phyloP scores from a whole-genome alignment of 2,329 filamentous ascomycete species.

The Sclerotinia nivalis region DNA sequence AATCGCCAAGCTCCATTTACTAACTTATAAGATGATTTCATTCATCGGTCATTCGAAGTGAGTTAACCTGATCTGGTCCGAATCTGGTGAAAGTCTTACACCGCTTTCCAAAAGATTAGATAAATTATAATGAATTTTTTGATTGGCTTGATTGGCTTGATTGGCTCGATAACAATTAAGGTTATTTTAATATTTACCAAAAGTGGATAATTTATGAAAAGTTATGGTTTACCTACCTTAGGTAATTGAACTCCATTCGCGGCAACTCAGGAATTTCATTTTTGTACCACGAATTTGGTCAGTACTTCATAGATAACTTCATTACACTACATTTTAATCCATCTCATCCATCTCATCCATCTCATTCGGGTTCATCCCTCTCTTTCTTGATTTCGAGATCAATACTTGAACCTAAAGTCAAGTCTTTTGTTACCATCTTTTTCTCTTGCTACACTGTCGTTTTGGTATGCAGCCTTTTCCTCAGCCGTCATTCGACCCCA shows the following conservation, averaged over 20 bases:
- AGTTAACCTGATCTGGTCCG: background rate
- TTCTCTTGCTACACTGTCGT: constrained; percentile 45
- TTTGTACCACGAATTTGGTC: too few relatives aligned
- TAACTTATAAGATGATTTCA: background rate
- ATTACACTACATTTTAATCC: background rate
- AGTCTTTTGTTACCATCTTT: constrained; percentile 22
- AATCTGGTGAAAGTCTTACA: background rate
- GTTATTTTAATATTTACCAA: background rate
- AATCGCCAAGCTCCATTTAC: background rate
- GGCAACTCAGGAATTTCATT: too few relatives aligned
- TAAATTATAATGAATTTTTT: background rate
- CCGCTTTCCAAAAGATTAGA: background rate
- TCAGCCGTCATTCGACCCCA: constrained; percentile 51
- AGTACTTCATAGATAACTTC: background rate
- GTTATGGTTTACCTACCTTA: background rate
- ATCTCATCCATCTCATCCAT: background rate
- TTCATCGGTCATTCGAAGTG: background rate
- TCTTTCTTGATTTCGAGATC: background rate
- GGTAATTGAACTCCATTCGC: too few relatives aligned
- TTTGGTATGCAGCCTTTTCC: constrained; percentile 50
- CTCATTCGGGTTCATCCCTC: background rate
- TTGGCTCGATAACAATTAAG: background rate
- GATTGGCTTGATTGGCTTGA: background rate
- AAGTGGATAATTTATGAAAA: background rate
- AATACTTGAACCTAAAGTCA: constrained; percentile 24